A percentile compares a stretch with the other conserved stretches of the same genome.
These are phyloP conservation scores for Globisporangium iwayamae DNA, from an alignment of 352 stramenopile species.

Conservation along the genomic window DNA sequence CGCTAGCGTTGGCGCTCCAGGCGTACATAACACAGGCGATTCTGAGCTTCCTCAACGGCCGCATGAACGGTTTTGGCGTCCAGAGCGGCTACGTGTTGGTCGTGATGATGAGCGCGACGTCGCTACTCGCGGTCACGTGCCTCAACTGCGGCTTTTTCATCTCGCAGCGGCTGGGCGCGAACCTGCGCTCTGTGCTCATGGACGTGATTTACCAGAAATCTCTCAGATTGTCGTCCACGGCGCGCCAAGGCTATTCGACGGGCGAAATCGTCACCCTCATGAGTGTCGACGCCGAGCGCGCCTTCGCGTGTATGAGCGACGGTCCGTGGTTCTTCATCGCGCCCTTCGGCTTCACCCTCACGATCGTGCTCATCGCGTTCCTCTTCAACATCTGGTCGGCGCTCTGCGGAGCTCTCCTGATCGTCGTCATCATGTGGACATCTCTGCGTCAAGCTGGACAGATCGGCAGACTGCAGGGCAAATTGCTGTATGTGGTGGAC, in stretches of 20 bases:
- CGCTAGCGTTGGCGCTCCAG: constrained; percentile 15
- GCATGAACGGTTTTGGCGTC: constrained; percentile 12
- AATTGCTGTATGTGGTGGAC: constrained; percentile 14
- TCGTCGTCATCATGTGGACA: constrained; percentile 4
- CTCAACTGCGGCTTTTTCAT: constrained; percentile 25
- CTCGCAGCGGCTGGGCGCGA: constrained; percentile 18
- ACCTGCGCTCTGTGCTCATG: constrained; percentile 24
- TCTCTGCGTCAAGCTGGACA: background rate
- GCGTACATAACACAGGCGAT: constrained; percentile 23
- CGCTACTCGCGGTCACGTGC: constrained; percentile 18
- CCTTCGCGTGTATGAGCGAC: constrained; percentile 20
- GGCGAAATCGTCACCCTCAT: constrained; percentile 27
- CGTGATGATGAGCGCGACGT: constrained; percentile 16
- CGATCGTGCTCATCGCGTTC: constrained; percentile 18
- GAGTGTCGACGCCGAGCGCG: constrained; percentile 24
- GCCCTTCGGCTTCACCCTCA: constrained; percentile 14
- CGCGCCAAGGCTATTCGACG: constrained; percentile 19
- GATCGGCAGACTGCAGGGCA: constrained; percentile 6
- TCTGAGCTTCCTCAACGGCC: constrained; percentile 20
- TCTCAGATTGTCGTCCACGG: constrained; percentile 16
- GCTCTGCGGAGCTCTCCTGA: constrained; percentile 1
- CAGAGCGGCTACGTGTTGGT: constrained; percentile 21
- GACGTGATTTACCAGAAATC: constrained; percentile 21
- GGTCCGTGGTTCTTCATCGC: constrained; percentile 6
- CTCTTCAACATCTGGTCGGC: constrained; percentile 8